phyloP scores from a whole-genome alignment of 2,329 filamentous ascomycete genomes.

The Cucurbitaria berberidis region DNA sequence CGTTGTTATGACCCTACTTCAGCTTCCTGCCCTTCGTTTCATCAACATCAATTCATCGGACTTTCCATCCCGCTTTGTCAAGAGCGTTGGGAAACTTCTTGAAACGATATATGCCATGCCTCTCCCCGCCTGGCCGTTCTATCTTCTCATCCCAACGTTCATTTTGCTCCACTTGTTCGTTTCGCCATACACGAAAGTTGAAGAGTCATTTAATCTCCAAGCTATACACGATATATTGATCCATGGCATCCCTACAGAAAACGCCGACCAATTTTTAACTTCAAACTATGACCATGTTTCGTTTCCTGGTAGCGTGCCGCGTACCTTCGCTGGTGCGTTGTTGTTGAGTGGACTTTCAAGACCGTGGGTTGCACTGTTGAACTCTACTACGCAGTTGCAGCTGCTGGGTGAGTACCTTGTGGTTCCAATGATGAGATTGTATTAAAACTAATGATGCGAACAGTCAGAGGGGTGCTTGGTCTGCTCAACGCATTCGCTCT shows the following conservation, averaged over 20 bases:
- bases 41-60: conserved; percentile 3
- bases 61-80: background rate
- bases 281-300: conserved; percentile 83
- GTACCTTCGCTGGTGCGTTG: conserved; percentile 85
- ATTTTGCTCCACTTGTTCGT: conserved; percentile 70
- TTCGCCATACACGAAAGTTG: conserved; percentile 94
- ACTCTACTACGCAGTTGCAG: conserved; percentile 63
- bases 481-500: conserved; percentile 75
- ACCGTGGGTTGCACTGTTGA: conserved; percentile 66
- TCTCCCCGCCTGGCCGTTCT: conserved; percentile 31
- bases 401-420: conserved; percentile 56
- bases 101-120: conserved; percentile 25
- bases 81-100: background rate
- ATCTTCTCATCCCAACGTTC: conserved; percentile 38
- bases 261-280: conserved; percentile 62
- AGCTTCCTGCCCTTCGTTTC: background rate
- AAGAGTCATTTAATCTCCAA: conserved; percentile 98
- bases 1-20: background rate
- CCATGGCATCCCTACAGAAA: conserved; percentile 73
- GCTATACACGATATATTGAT: conserved; percentile 87
- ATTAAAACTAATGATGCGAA: conserved; percentile 5
- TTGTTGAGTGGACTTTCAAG: conserved; percentile 74
- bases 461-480: conserved; percentile 78
- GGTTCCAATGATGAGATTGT: too few relatives aligned
- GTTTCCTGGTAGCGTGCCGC: conserved; percentile 89